Evolutionary conservation across 768 basidiomycete species (phyloP), one percentile per base, ranked within the genome.

Genomic region (Pleurotus platypus): DNA sequence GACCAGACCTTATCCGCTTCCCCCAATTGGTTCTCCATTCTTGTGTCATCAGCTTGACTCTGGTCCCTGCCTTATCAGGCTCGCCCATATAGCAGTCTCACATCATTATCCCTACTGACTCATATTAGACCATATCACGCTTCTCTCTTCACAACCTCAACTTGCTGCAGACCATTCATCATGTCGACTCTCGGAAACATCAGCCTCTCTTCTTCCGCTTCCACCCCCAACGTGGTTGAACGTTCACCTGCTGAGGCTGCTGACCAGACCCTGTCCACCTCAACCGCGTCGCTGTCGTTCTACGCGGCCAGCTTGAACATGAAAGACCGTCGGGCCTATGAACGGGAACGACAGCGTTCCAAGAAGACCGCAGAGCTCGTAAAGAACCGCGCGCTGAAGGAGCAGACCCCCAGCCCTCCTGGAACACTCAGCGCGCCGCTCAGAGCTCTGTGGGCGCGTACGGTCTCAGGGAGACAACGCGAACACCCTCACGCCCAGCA

Each of bases 301-400:
- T 54, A 54, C 39, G 38, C 51, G 11, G 51, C 51, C 22, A 54
- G 39, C 39, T 24, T 54, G 38, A 65, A 65, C 60, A 50, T 67
- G 59, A 78, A 77, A 67, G 78, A 80, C 61, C 57, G 70, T 42
- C 76, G 80, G 12, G 77, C 77, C 7, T 77, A 70, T 63, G 81
- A 82, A 67, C 79, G 78, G 61, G 75, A 78, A 53, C 65, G 81
- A 49, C 78, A 81, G 67, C 71, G 74, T 51, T 62, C 67, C 38
- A 79, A 75, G 74, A 75, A 75, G 65, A 72, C 76, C 26, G 72
- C 70, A 16, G 77, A 77, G 54, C 60, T 73, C 56, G 69, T 70
- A 48, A 69, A 71, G 66, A 66, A 67, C 64, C 65, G 67, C 50
- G 70, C 71, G 26, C 69, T 68, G 54, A 77, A 76, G 66, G 65